Base-by-base conservation (phyloP, 2,329 filamentous ascomycete genomes). In the Arthrinium puccinioides region DNA sequence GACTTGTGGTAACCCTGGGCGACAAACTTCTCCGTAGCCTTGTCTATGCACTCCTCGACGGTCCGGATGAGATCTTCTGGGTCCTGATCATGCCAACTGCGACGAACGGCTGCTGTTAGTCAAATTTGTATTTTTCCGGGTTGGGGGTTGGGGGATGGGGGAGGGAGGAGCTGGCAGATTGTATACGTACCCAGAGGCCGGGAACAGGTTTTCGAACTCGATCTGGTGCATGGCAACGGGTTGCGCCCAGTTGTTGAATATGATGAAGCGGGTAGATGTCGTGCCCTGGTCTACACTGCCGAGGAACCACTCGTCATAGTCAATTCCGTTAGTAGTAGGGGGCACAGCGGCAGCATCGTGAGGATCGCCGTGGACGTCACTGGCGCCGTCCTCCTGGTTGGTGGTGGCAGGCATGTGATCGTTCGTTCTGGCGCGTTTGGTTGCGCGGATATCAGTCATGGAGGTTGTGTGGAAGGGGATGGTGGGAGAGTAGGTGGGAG, bases 261-360 rank as follows among this genome's bases (percentile, higher is more conserved):
- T 89, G 50, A 95, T 75, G 63, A 95, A 95, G 25, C 88, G 76
- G 23, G 87, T 86, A 41, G 84, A 90, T 21, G 88, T 95, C 10
- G 88, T 95, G 41, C 88, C 88, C 54, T 94, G 87, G 56, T 95
- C 88, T 56, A 95, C 89, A 49, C 84, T 86, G 42, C 87, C 88
- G 43, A 94, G 82, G 53, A 86, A 94, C 63, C 76, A 76, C 39
- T 81, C 63, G 10, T 36, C 24, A 18, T 26, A 24, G 33, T 36
- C 28, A n/a, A 36, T 24, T 14, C 26, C 33, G 19, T 9, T 7
- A 5, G 24, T 20, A n/a, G n/a, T n/a, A n/a, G 14, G 19, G 6
- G 19, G 19, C 28, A 19, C 20, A 6, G n/a, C n/a, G n/a, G n/a
- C n/a, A n/a, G n/a, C n/a, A n/a, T n/a, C 11, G 19, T 21, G 6